These are phyloP conservation scores for Didymella arachidicola DNA, from an alignment of 2,329 filamentous ascomycete genomes.

Conservation along the genomic window DNA sequence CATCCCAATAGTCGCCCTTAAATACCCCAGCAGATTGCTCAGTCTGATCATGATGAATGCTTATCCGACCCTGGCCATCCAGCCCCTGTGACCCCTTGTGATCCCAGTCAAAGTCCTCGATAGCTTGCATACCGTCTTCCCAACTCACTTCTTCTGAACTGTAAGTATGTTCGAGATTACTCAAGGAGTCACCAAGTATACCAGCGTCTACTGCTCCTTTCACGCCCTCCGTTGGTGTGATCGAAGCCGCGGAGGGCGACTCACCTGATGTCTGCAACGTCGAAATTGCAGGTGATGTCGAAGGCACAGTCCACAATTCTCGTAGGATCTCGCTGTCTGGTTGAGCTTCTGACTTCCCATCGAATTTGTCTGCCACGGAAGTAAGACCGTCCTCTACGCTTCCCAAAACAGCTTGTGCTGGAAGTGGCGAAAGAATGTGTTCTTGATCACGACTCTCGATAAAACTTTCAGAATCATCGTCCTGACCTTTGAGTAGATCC, in stretches of 20 bases:
- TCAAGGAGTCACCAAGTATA: neutral
- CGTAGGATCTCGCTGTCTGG: neutral
- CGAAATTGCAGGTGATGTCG: neutral
- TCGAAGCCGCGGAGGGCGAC: neutral
- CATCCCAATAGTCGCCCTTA: neutral
- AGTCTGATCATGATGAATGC: neutral
- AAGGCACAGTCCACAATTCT: neutral
- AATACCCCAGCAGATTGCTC: neutral
- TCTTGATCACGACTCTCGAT: neutral
- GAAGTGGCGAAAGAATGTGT: neutral
- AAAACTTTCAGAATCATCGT: neutral
- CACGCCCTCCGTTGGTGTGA: neutral
- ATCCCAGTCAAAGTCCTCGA: constrained; percentile 1
- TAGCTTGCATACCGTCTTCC: neutral
- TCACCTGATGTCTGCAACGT: neutral
- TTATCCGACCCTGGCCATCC: neutral
- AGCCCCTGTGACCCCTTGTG: neutral
- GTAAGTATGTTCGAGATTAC: neutral
- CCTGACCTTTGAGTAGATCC: neutral
- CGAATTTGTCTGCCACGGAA: neutral
- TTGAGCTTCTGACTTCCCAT: neutral
- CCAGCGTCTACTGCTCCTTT: neutral
- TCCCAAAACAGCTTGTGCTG: neutral
- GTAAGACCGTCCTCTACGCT: neutral
- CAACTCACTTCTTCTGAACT: neutral